Evolutionary conservation across 2,329 filamentous ascomycete species (phyloP).

Genomic region (Fusarium tuaranense): DNA sequence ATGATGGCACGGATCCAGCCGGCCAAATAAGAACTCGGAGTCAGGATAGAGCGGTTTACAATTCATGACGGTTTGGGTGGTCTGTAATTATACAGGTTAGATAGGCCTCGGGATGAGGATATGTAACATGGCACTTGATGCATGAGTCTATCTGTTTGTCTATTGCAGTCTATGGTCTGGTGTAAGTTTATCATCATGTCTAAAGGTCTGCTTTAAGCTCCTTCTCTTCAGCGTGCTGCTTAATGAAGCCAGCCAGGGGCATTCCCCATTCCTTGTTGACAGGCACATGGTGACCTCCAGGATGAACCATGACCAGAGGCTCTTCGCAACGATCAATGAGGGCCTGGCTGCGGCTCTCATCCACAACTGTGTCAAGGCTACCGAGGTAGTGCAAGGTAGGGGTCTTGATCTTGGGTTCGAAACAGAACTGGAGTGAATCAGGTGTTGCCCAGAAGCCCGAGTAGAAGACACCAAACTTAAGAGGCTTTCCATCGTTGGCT

Average conservation of each 20-base stretch:
- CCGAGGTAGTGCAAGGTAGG: constrained; percentile 87
- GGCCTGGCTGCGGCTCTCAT: constrained; percentile 76
- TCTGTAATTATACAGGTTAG: constrained; percentile 53
- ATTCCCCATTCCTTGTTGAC: constrained; percentile 84
- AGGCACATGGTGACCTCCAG: constrained; percentile 91
- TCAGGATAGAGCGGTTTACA: constrained; percentile 36
- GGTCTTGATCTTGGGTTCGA: constrained; percentile 80
- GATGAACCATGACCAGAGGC: constrained; percentile 73
- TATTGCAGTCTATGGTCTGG: constrained; percentile 29
- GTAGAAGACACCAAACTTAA: constrained; percentile 80
- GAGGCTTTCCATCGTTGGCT: constrained; percentile 62
- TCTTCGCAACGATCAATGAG: constrained; percentile 74
- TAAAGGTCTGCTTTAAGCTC: constrained; percentile 44
- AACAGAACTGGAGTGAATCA: constrained; percentile 70
- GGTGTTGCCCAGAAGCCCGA: constrained; percentile 79
- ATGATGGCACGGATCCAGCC: constrained; percentile 99
- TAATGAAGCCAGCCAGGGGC: constrained; percentile 79
- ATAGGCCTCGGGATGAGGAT: constrained; percentile 48
- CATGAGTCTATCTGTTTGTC: constrained; percentile 41
- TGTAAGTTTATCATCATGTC: not conserved
- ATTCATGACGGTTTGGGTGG: constrained; percentile 45
- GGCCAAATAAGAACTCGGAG: constrained; percentile 52
- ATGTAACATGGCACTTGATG: constrained; percentile 46
- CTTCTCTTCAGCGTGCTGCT: constrained; percentile 49
- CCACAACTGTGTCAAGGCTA: constrained; percentile 87